phyloP scores from a whole-genome alignment of 2,329 filamentous ascomycete species.

The Aspergillus fischeri region DNA sequence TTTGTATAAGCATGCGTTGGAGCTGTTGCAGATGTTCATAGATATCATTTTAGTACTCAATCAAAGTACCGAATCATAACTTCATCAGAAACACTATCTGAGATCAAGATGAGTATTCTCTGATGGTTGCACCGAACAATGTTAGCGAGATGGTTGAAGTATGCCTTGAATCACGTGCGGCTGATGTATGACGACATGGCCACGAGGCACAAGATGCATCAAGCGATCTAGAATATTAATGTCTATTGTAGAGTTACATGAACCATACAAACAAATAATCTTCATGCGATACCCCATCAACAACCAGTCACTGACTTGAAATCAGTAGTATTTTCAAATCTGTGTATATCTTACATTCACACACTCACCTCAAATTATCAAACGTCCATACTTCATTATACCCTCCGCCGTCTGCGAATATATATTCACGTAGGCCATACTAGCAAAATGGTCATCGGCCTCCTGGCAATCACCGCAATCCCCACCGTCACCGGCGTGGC shows the following conservation, averaged over 20 bases:
- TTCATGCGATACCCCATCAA: neutral
- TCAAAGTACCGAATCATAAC: neutral
- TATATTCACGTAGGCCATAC: neutral
- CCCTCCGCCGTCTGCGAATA: neutral
- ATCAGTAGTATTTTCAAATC: neutral
- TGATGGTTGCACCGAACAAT: neutral
- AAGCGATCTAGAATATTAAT: neutral
- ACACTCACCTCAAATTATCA: neutral
- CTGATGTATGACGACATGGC: neutral
- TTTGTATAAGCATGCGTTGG: neutral
- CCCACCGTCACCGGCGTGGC: slow-evolving; percentile 47
- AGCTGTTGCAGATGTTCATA: neutral
- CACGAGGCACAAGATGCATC: neutral
- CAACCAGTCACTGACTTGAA: neutral
- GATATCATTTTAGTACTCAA: neutral
- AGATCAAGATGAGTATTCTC: neutral
- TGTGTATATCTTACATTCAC: neutral
- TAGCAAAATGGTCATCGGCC: slow-evolving; percentile 39
- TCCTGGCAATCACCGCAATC: slow-evolving; percentile 37
- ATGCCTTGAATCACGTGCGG: neutral
- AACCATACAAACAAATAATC: neutral
- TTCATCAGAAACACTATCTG: neutral
- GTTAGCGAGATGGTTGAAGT: neutral
- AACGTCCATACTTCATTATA: neutral
- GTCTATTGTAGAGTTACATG: neutral